Evolutionary conservation across 352 stramenopile species (phyloP), one percentile per base, ranked within the genome.

Genomic region (Sclerospora graminicola): DNA sequence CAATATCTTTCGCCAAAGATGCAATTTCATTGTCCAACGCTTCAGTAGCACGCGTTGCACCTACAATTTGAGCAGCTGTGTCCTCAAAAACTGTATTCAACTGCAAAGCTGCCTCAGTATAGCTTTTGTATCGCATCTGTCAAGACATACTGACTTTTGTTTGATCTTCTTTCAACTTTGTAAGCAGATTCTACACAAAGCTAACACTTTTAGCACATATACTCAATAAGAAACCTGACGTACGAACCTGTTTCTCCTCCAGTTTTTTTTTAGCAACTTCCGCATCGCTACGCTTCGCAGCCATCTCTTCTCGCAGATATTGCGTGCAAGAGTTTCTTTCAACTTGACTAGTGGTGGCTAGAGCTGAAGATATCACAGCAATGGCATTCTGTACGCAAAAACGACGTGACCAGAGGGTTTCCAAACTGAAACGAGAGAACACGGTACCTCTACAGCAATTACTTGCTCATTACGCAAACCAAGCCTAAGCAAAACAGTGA

Each of bases 381-480:
- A 73, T 58, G 34, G 27, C 45, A 20, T 35, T 52, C 66, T 77
- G 41, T 18, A 54, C n/a, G 24, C 5, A 26, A 28, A n/a, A 16
- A 37, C 15, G 10, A 26, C 11, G 13, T 69, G 16, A 69, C 30
- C 37, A 28, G 23, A 16, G 16, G 14, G 14, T 23, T 7, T n/a
- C 28, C 20, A 11, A 2, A 6, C 5, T 24, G 3, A 34, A n/a
- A 44, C 21, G 18, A 21, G 28, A n/a, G 16, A 31, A n/a, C 18
- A 14, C 9, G 33, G n/a, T 41, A 77, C 66, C 56, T 71, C 59
- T 32, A 27, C 41, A 30, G 14, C 32, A 15, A 24, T 41, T 24
- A 77, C 48, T 33, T 70, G 49, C 1, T 71, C 44, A 30, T 61
- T 54, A n/a, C 54, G 44, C 11, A 7, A 27, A 14, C 23, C 42